These are phyloP conservation scores for Fusarium mundagurra DNA, from an alignment of 2,329 filamentous ascomycete species.

Conservation along the genomic window DNA sequence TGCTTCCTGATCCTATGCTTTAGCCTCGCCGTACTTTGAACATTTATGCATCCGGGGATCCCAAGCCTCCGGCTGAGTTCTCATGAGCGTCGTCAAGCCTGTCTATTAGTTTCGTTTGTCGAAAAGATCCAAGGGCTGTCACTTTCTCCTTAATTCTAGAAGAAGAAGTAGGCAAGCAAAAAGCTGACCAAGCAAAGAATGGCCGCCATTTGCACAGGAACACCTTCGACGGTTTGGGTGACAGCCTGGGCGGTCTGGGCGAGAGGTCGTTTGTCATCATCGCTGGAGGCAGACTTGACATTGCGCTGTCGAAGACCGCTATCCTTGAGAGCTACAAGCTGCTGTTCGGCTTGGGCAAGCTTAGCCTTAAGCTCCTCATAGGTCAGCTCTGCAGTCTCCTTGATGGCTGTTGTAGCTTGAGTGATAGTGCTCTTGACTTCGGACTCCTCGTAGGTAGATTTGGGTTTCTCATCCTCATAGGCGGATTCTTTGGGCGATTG, in stretches of 20 bases:
- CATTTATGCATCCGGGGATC: conserved; percentile 25
- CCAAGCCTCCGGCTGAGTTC: conserved; percentile 16
- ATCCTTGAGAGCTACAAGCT: conserved; percentile 76
- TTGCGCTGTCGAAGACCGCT: conserved; percentile 84
- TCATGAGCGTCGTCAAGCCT: conserved; percentile 35
- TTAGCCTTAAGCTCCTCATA: conserved; percentile 75
- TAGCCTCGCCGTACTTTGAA: conserved; percentile 10
- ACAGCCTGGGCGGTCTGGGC: conserved; percentile 64
- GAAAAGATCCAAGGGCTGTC: conserved; percentile 11
- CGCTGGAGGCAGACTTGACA: conserved; percentile 58
- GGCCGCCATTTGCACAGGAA: conserved; percentile 87
- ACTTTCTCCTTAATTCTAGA: conserved; percentile 63
- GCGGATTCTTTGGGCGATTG: conserved; percentile 46
- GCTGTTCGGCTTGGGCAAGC: conserved; percentile 78
- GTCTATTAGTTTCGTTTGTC: conserved; percentile 27
- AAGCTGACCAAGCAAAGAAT: conserved; percentile 89
- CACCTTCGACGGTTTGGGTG: conserved; percentile 73
- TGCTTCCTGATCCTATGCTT: conserved; percentile 31
- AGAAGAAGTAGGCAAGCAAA: conserved; percentile 94
- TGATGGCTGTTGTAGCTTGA: conserved; percentile 58
- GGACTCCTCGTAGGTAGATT: conserved; percentile 39
- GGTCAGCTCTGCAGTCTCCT: conserved; percentile 54
- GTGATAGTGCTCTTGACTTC: conserved; percentile 45
- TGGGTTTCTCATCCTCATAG: conserved; percentile 43
- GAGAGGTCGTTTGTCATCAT: conserved; percentile 61